These are phyloP conservation scores for Corymbia citriodora DNA, from an alignment of 441 rosid genomes.

Conservation along the genomic window DNA sequence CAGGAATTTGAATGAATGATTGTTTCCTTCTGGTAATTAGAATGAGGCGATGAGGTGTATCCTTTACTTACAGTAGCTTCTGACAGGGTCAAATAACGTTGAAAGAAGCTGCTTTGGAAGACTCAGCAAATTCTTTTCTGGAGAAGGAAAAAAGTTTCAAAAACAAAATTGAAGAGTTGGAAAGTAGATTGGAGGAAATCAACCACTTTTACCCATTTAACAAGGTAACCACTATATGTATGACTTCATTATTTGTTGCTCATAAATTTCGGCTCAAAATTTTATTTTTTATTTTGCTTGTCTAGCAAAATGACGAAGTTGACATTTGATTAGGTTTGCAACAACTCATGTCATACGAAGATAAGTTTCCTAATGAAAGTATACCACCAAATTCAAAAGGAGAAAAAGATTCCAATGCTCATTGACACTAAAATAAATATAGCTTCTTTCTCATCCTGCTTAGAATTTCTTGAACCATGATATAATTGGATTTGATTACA, in stretches of 20 bases:
- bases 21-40: not conserved
- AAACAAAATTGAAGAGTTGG: slow-evolving; percentile 52
- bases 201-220: slow-evolving; percentile 20
- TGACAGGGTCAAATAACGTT: slow-evolving; percentile 53
- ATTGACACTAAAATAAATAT: not conserved
- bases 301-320: not conserved
- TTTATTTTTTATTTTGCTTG: not conserved
- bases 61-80: not conserved
- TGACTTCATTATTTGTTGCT: not conserved
- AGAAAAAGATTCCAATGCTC: not conserved
- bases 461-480: not conserved
- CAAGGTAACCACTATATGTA: not conserved
- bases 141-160: slow-evolving; percentile 56
- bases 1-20: not conserved
- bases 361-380: not conserved
- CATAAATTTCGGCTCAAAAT: not conserved
- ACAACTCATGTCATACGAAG: not conserved
- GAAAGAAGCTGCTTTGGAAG: slow-evolving; percentile 57
- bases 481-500: not conserved
- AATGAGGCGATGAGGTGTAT: not conserved
- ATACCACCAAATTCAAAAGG: slow-evolving; percentile 25
- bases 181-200: slow-evolving; percentile 43
- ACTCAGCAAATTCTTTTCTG: slow-evolving; percentile 37
- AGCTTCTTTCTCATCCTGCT: not conserved
- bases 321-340: not conserved